A percentile compares a stretch with the other conserved stretches of the same genome.
phyloP scores from a whole-genome alignment of 1,284 basidiomycete genomes.

The Cryptococcus floricola region DNA sequence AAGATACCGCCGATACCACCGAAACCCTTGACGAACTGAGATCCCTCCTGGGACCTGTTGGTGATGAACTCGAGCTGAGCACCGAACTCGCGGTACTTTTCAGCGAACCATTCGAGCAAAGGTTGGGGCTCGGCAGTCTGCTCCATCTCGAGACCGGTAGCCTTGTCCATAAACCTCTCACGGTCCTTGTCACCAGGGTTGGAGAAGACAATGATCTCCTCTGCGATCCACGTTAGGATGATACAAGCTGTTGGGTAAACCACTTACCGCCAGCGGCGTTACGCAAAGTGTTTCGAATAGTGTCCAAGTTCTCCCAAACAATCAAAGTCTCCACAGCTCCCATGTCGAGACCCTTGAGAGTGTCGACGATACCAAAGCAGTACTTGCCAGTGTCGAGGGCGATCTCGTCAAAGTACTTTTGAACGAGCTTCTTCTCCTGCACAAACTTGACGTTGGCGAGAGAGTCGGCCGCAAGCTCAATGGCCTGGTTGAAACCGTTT shows the following conservation, averaged over 20 bases:
- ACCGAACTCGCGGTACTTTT: constrained; percentile 97
- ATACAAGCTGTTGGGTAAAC: not conserved
- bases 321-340: constrained; percentile 96
- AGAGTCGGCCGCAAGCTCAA: constrained; percentile 92
- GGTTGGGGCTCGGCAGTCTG: constrained; percentile 71
- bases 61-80: constrained; percentile 75
- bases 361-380: constrained; percentile 97
- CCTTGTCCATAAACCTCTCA: constrained; percentile 91
- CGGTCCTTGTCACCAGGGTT: constrained; percentile 76
- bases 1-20: constrained; percentile 95
- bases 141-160: constrained; percentile 95
- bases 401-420: constrained; percentile 99
- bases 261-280: constrained; percentile 79
- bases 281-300: constrained; percentile 75
- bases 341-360: constrained; percentile 92
- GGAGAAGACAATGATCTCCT: constrained; percentile 70
- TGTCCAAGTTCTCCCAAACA: constrained; percentile 96
- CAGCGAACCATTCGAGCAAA: constrained; percentile 95
- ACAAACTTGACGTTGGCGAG: constrained; percentile 99
- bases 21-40: constrained; percentile 98
- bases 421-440: constrained; percentile 96
- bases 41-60: constrained; percentile 84
- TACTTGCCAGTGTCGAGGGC: constrained; percentile 96
- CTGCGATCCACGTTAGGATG: constrained; percentile 47
- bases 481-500: constrained; percentile 99